Conservation (phyloP, 179 eudicot genomes). For the Corrigiola litoralis region DNA sequence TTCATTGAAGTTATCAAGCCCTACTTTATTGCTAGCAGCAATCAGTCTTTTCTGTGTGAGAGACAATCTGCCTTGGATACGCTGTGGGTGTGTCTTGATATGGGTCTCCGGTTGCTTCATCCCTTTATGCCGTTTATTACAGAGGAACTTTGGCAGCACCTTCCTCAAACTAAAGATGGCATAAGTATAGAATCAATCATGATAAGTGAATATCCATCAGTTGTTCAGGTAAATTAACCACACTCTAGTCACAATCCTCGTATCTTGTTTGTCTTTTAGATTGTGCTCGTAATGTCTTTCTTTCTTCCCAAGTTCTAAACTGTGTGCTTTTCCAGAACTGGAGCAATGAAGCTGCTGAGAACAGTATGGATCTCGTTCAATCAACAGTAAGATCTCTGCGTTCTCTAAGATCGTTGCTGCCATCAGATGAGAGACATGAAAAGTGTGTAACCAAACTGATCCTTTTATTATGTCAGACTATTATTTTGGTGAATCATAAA, state of each 20-base stretch:
- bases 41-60: conserved; percentile 38
- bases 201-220: conserved; percentile 68
- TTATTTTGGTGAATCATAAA: not conserved
- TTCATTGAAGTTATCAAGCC: conserved; percentile 88
- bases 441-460: conserved; percentile 35
- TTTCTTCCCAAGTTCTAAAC: not conserved
- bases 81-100: conserved; percentile 82
- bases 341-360: conserved; percentile 61
- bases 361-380: conserved; percentile 66
- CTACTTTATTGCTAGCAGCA: conserved; percentile 46
- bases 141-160: conserved; percentile 96
- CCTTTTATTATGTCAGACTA: not conserved
- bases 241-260: not conserved
- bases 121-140: conserved; percentile 94
- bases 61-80: conserved; percentile 65
- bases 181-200: conserved; percentile 67
- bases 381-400: conserved; percentile 60
- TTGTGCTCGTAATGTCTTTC: not conserved
- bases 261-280: not conserved
- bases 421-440: conserved; percentile 69
- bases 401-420: conserved; percentile 56
- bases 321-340: conserved; percentile 33
- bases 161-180: conserved; percentile 52
- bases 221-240: conserved; percentile 42
- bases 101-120: conserved; percentile 77